Evolutionary conservation across 2,329 filamentous ascomycete genomes (phyloP).

Genomic region (Pezicula radicicola): DNA sequence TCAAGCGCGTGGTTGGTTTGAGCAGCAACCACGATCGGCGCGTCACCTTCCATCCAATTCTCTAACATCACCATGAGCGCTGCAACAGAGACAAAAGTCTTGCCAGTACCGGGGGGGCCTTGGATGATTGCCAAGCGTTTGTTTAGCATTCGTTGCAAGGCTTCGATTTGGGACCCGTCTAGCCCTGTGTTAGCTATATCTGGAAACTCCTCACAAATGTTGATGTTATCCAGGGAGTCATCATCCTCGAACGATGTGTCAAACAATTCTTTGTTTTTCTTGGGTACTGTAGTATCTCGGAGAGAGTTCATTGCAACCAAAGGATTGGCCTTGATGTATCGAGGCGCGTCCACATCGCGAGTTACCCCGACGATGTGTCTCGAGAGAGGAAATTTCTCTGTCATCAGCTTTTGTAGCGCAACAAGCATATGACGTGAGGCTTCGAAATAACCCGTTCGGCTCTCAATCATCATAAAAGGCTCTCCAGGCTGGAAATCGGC

Average conservation of each 20-base stretch:
- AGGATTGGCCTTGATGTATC: background rate
- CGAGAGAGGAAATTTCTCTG: conserved; percentile 20
- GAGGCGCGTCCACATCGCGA: background rate
- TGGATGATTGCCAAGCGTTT: conserved; percentile 75
- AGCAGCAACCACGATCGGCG: conserved; percentile 75
- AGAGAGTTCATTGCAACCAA: conserved; percentile 31
- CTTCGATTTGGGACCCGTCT: conserved; percentile 68
- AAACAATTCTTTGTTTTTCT: conserved; percentile 12
- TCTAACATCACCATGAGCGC: conserved; percentile 64
- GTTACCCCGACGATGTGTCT: background rate
- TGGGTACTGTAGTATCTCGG: conserved; percentile 33
- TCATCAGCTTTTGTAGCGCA: conserved; percentile 57
- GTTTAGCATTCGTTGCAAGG: conserved; percentile 67
- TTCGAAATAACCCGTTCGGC: conserved; percentile 73
- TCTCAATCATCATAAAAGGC: conserved; percentile 71
- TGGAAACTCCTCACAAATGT: conserved; percentile 56
- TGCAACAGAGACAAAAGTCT: conserved; percentile 77
- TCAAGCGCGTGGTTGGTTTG: conserved; percentile 92
- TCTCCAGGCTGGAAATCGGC: conserved; percentile 65
- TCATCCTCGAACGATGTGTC: conserved; percentile 12
- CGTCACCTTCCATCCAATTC: conserved; percentile 52
- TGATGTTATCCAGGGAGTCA: conserved; percentile 39
- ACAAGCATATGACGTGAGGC: conserved; percentile 69
- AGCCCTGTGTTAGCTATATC: conserved; percentile 42
- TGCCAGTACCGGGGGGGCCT: conserved; percentile 70